Conservation (phyloP, 2,329 filamentous ascomycete species). For the Trichoderma sp. region DNA sequence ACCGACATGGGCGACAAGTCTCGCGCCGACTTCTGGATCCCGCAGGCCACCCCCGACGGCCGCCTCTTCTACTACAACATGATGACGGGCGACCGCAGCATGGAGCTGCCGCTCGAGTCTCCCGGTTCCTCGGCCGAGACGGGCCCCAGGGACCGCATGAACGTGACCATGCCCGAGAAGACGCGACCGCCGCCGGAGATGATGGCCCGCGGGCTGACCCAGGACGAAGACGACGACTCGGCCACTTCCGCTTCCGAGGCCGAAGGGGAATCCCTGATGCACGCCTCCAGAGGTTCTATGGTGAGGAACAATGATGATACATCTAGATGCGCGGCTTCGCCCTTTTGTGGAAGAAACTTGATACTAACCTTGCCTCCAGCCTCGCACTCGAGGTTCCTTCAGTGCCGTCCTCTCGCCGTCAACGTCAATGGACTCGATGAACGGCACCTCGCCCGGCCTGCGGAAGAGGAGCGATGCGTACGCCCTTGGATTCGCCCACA, state of each 20-base stretch:
- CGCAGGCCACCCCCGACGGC: conserved; percentile 91
- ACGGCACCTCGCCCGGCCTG: conserved; percentile 63
- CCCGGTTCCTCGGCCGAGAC: conserved; percentile 78
- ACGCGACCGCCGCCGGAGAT: conserved; percentile 88
- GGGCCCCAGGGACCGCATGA: conserved; percentile 85
- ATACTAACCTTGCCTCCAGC: conserved; percentile 41
- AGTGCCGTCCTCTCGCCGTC: conserved; percentile 78
- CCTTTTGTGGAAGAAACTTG: background rate
- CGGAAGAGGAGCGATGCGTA: conserved; percentile 61
- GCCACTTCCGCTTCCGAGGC: conserved; percentile 80
- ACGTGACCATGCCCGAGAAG: conserved; percentile 84
- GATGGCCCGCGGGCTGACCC: conserved; percentile 79
- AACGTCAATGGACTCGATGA: conserved; percentile 89
- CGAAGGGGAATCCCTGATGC: conserved; percentile 72
- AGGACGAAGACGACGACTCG: conserved; percentile 89
- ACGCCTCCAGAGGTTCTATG: conserved; percentile 68
- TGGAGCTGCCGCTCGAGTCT: conserved; percentile 91
- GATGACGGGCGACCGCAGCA: conserved; percentile 90
- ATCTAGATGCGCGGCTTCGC: no score
- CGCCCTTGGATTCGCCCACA: conserved; percentile 43
- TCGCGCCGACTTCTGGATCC: conserved; percentile 96
- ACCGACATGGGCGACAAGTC: conserved; percentile 67
- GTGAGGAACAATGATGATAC: conserved; percentile 48
- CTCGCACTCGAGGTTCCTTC: conserved; percentile 67
- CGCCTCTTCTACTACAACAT: conserved; percentile 98